These are phyloP conservation scores for Cynanchum wilfordii DNA, from an alignment of 257 asterid genomes.

Conservation along the genomic window DNA sequence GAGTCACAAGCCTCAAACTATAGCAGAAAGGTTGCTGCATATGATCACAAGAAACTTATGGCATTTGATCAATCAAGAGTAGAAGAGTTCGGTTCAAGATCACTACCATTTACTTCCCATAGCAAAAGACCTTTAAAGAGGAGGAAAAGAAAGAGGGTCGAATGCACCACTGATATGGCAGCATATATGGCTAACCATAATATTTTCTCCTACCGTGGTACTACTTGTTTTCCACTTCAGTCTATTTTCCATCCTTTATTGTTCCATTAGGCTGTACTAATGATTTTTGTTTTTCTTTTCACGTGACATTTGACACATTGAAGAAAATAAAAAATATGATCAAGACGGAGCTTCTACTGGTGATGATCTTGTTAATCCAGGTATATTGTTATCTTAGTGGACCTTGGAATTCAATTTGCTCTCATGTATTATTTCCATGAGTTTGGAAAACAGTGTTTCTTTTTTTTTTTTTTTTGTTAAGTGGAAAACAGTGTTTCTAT, in stretches of 20 bases:
- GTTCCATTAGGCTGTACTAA: background rate
- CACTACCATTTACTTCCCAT: conserved; percentile 39
- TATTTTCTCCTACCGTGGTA: conserved; percentile 69
- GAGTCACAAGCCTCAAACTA: conserved; percentile 62
- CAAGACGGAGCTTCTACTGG: conserved; percentile 45
- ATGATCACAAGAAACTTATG: conserved; percentile 37
- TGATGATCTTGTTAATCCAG: conserved; percentile 62
- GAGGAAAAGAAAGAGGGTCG: conserved; percentile 67
- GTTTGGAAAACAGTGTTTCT: conserved; percentile 6
- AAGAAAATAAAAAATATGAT: conserved; percentile 65
- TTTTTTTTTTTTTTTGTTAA: no score
- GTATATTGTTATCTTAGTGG: conserved; percentile 26
- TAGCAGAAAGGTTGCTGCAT: conserved; percentile 33
- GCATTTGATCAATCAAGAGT: conserved; percentile 33
- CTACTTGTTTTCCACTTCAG: conserved; percentile 1
- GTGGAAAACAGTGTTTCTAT: conserved; percentile 2
- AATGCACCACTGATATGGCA: conserved; percentile 43
- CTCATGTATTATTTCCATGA: background rate
- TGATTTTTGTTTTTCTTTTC: background rate
- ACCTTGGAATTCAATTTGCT: background rate
- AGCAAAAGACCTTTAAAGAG: conserved; percentile 53
- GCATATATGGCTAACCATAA: conserved; percentile 62
- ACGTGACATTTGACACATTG: conserved; percentile 20
- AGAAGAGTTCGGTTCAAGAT: conserved; percentile 55
- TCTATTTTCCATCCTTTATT: background rate